phyloP scores from a whole-genome alignment of 345 rosid genomes.

The Hevea brasiliensis region DNA sequence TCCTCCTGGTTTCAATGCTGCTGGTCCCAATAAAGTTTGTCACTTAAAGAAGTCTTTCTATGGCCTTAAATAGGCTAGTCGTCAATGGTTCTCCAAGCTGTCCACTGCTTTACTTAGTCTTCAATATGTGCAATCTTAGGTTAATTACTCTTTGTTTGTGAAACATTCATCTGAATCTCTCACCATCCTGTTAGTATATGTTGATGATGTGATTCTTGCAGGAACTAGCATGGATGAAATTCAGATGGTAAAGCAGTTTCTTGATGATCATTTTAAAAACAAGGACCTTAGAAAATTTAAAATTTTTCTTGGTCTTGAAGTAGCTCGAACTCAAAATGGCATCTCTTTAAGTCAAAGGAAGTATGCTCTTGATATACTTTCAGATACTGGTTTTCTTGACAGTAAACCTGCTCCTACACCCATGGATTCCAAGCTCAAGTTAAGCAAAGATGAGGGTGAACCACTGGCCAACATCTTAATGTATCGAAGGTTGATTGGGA shows the following conservation, averaged over 20 bases:
- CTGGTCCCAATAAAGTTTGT: neutral
- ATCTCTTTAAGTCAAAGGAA: neutral
- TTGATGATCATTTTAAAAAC: neutral
- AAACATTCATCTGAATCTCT: neutral
- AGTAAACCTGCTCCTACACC: neutral
- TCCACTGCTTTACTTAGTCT: neutral
- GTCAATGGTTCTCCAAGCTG: neutral
- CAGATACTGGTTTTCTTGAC: neutral
- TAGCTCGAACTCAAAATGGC: neutral
- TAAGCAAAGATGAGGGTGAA: accelerated
- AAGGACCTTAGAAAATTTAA: neutral
- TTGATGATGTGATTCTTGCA: neutral
- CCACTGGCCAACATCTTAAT: neutral
- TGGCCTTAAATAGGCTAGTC: neutral
- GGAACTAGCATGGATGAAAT: neutral
- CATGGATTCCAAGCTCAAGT: neutral
- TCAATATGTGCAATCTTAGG: neutral
- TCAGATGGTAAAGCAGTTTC: neutral
- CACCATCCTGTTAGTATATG: neutral
- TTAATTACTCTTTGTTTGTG: neutral
- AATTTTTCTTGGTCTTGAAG: neutral
- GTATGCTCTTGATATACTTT: neutral
- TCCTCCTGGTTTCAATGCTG: neutral
- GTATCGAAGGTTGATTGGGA: neutral
- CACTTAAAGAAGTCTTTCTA: neutral